phyloP scores from a whole-genome alignment of 129 eudicot species.

The Ambrosia artemisiifolia region DNA sequence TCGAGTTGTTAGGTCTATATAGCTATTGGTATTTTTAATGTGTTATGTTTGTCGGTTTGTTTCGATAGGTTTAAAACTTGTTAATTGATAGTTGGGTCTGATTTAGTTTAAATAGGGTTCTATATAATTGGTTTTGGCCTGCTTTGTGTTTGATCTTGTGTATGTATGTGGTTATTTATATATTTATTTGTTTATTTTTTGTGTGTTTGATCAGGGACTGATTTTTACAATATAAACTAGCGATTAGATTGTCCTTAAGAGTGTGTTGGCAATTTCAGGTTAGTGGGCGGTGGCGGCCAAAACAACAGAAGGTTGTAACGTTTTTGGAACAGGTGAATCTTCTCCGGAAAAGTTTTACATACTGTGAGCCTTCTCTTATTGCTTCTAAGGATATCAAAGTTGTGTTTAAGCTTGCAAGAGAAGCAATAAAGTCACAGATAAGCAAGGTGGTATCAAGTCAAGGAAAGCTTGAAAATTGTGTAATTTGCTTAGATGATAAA shows the following conservation, averaged over 20 bases:
- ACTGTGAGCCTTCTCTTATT: conserved; percentile 45
- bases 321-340: conserved; percentile 37
- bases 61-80: background rate
- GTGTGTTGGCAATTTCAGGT: conserved; percentile 42
- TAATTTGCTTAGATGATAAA: conserved; percentile 68
- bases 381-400: conserved; percentile 51
- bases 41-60: background rate
- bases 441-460: conserved; percentile 35
- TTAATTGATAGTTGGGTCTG: too few species aligned
- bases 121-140: too few species aligned
- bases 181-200: too few species aligned
- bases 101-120: too few species aligned
- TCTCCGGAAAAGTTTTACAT: conserved; percentile 42
- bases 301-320: conserved; percentile 38
- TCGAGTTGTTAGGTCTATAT: background rate
- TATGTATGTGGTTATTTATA: too few species aligned
- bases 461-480: conserved; percentile 47
- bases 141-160: too few species aligned
- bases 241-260: background rate
- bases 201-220: too few species aligned
- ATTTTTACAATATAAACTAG: too few species aligned
- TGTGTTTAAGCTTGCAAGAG: conserved; percentile 73
- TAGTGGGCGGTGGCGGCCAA: conserved; percentile 48
- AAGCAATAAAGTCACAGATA: conserved; percentile 52
- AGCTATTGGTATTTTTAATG: background rate